phyloP scores from a whole-genome alignment of 345 rosid genomes.

The Lepidium didymum region DNA sequence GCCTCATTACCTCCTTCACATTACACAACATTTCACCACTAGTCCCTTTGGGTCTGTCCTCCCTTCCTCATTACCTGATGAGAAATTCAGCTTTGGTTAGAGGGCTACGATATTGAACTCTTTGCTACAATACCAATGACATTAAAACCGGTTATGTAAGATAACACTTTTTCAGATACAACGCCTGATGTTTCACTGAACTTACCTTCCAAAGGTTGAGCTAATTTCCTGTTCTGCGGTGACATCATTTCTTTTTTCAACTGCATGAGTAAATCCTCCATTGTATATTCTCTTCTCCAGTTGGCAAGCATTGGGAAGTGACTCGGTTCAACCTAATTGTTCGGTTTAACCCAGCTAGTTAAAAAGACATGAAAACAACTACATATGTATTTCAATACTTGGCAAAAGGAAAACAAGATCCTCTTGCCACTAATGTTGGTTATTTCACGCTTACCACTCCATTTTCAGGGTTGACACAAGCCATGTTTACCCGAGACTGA shows the following conservation, averaged over 20 bases:
- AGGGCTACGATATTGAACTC: not conserved
- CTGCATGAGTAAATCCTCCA: conserved; percentile 64
- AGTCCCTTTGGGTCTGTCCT: conserved; percentile 77
- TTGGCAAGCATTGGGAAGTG: conserved; percentile 57
- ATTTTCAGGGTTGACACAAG: conserved; percentile 78
- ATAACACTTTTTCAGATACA: not conserved
- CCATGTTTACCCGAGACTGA: conserved; percentile 80
- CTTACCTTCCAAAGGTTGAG: conserved; percentile 61
- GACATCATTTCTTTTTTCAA: conserved; percentile 72
- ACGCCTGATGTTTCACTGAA: not conserved
- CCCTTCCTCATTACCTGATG: conserved; percentile 75
- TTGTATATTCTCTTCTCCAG: conserved; percentile 63
- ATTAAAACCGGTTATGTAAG: not conserved
- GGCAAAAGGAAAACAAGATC: not conserved
- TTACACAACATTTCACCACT: conserved; percentile 63
- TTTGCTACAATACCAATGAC: not conserved
- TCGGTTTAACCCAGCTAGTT: not conserved
- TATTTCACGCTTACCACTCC: conserved; percentile 56
- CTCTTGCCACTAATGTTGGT: not conserved
- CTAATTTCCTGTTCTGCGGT: conserved; percentile 60
- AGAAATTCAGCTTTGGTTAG: not conserved
- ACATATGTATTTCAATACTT: not conserved
- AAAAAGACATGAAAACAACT: not conserved
- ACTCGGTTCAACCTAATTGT: conserved; percentile 54
- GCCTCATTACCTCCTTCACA: conserved; percentile 29